Base-by-base conservation (phyloP, 2,329 filamentous ascomycete genomes). In the Aspergillus flavus region DNA sequence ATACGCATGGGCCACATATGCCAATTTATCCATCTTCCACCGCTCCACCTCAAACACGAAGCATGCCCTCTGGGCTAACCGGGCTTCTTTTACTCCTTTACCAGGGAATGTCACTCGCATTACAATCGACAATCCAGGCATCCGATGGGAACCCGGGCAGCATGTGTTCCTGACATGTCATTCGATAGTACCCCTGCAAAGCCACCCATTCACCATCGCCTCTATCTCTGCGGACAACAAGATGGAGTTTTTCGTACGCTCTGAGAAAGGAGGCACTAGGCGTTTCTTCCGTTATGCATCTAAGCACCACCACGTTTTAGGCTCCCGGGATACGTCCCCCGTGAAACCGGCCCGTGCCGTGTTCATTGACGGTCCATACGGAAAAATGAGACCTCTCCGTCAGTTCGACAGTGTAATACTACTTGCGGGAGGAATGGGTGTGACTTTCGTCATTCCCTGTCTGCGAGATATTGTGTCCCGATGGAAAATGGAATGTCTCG, bases 141-240 rank as follows among this genome's bases (percentile, higher is more conserved):
- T 89, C 57, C 76, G 71, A 21, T 91, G 88, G 88, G 80, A 74
- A 32, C 81, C 88, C 3, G 88, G 88, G 1, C 87, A 90, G 64
- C 87, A 90, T 71, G 81, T 86, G 0, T 88, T 89, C 67, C 75
- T 90, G 2, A 84, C 85, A 6, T 88, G 81, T 68, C 87, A 85
- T 68, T 80, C 80, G 0, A 72, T 88, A 43, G 80, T 82, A 21
- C 86, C 86, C 0, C 74, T 90, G 2, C 86, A 89, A 69, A 85
- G 83, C 28, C 88, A 91, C 66, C 88, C 88, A 0, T 90, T 90
- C 69, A 89, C 87, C 1, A 86, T 90, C 62, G 78, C 84, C 3
- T 86, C 84, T 1, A 79, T 88, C 14, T 84, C 85, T 0, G 78
- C 79, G 45, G 86, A 88, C 68, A 79, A 80, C 1, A 83, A 80